phyloP scores from a whole-genome alignment of 768 basidiomycete genomes.

The Rhodotorula diobovata region DNA sequence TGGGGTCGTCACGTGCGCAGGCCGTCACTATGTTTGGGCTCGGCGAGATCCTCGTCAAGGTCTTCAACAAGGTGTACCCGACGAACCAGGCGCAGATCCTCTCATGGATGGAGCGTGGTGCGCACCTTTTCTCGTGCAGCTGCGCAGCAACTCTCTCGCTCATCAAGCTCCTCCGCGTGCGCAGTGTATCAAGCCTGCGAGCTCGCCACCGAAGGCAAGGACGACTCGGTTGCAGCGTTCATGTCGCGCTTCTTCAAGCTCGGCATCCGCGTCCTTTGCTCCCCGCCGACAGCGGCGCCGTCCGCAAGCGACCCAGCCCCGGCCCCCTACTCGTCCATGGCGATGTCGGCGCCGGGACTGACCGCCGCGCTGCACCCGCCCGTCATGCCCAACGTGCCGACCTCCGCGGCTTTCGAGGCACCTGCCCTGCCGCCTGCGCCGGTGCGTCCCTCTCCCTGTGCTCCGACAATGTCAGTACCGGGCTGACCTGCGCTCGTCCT shows the following conservation, averaged over 20 bases:
- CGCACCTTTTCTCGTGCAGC: neutral
- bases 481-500: neutral
- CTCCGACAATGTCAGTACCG: too few relatives aligned
- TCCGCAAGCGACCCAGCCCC: too few relatives aligned
- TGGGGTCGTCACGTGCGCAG: neutral
- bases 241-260: slow-evolving; percentile 35
- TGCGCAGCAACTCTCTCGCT: neutral
- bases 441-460: neutral
- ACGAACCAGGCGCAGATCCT: slow-evolving; percentile 13
- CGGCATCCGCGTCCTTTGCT: slow-evolving; percentile 21
- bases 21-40: slow-evolving; percentile 11
- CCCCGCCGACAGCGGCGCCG: neutral
- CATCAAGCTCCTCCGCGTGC: neutral
- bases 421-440: neutral
- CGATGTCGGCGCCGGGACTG: neutral
- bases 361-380: neutral
- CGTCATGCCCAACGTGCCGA: too few relatives aligned
- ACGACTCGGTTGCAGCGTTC: slow-evolving; percentile 25
- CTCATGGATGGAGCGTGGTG: slow-evolving; percentile 8
- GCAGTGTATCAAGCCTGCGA: slow-evolving; percentile 34
- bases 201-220: slow-evolving; percentile 7
- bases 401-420: too few relatives aligned
- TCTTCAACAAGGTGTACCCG: slow-evolving; percentile 13
- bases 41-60: slow-evolving; percentile 22
- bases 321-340: neutral